A percentile compares a stretch with the other conserved stretches of the same genome.
These are phyloP conservation scores for Elongisporangium undulatum DNA, from an alignment of 352 stramenopile genomes.

Conservation along the genomic window DNA sequence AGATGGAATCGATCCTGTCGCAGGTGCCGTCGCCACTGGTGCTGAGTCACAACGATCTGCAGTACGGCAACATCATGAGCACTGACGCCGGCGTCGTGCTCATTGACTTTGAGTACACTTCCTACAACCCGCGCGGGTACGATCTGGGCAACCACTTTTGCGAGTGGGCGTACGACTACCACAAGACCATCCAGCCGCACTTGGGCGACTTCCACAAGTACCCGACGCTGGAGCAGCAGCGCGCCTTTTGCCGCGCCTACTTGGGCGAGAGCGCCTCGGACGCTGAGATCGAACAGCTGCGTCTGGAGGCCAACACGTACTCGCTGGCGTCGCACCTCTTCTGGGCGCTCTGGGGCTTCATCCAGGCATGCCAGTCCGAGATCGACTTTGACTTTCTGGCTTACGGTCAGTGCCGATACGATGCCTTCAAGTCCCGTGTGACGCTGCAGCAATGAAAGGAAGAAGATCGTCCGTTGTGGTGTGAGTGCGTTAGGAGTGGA, in stretches of 20 bases:
- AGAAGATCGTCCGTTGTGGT: not conserved
- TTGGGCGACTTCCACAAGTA: constrained; percentile 75
- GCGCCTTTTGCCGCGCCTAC: constrained; percentile 66
- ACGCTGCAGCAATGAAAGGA: constrained; percentile 37
- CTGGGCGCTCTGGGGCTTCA: constrained; percentile 89
- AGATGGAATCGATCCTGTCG: constrained; percentile 45
- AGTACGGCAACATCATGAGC: constrained; percentile 91
- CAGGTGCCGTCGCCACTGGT: constrained; percentile 69
- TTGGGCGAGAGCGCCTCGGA: constrained; percentile 40
- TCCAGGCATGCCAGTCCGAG: constrained; percentile 84
- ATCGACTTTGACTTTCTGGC: constrained; percentile 93
- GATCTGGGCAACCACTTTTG: constrained; percentile 94
- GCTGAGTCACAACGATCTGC: constrained; percentile 92
- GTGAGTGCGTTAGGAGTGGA: not conserved
- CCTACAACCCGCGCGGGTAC: constrained; percentile 88
- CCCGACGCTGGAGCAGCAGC: constrained; percentile 56
- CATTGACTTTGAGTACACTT: constrained; percentile 94
- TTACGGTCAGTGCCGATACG: constrained; percentile 76
- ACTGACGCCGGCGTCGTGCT: constrained; percentile 68
- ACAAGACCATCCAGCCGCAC: constrained; percentile 79
- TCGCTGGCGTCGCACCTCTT: constrained; percentile 86
- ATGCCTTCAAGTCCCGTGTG: constrained; percentile 59
- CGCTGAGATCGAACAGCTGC: constrained; percentile 53
- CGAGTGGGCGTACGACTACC: constrained; percentile 81
- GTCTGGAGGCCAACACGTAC: constrained; percentile 78